phyloP scores from a whole-genome alignment of 345 rosid species.

The Eucalyptus cloeziana region DNA sequence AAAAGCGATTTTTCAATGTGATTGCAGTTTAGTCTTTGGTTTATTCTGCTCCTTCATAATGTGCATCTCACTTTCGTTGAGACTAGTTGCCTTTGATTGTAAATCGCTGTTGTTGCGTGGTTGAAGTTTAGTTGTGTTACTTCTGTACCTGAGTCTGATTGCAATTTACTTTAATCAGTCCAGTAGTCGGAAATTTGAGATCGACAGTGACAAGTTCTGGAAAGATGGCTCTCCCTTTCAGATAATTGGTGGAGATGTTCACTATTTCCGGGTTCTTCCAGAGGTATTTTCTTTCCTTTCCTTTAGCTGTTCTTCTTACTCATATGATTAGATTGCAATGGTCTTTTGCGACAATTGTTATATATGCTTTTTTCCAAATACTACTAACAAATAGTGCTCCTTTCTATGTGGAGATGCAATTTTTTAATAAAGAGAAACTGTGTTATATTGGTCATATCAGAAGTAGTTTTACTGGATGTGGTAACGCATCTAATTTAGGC shows the following conservation, averaged over 20 bases:
- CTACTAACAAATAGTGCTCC: not conserved
- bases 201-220: conserved; percentile 71
- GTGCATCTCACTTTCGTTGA: not conserved
- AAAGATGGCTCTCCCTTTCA: conserved; percentile 60
- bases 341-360: not conserved
- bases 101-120: fast-evolving
- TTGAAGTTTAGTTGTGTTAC: not conserved
- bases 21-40: not conserved
- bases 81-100: not conserved
- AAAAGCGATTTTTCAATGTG: not conserved
- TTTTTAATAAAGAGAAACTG: not conserved
- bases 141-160: not conserved
- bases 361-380: not conserved
- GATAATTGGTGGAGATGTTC: conserved; percentile 92
- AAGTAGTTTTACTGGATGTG: not conserved
- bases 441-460: not conserved
- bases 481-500: not conserved
- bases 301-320: not conserved
- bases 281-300: conserved; percentile 31
- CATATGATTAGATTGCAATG: not conserved
- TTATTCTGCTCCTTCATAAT: not conserved
- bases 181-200: conserved; percentile 34
- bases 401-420: not conserved
- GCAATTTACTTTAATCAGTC: conserved; percentile 6
- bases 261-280: conserved; percentile 81